Conservation (phyloP, 1,284 basidiomycete species). For the Leccinum solheimii region DNA sequence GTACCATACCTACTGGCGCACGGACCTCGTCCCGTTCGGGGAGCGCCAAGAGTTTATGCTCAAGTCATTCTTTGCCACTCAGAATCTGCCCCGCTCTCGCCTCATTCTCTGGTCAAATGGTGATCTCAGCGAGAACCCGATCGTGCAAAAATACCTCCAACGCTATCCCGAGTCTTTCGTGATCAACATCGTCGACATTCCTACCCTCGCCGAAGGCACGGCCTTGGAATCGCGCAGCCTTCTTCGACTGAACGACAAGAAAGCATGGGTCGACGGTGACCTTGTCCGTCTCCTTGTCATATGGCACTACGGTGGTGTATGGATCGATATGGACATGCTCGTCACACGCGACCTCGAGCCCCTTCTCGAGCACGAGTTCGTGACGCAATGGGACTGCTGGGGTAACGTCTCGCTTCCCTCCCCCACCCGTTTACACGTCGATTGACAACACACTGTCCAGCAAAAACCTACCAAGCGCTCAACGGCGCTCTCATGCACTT, state of each 20-base stretch:
- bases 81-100: slow-evolving; percentile 62
- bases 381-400: slow-evolving; percentile 96
- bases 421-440: background rate
- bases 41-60: slow-evolving; percentile 85
- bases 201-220: slow-evolving; percentile 69
- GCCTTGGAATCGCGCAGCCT: slow-evolving; percentile 64
- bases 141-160: slow-evolving; percentile 61
- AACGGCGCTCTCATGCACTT: slow-evolving; percentile 96
- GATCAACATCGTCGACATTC: slow-evolving; percentile 68
- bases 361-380: slow-evolving; percentile 87
- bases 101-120: slow-evolving; percentile 90
- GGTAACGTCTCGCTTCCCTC: slow-evolving; percentile 46
- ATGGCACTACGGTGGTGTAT: slow-evolving; percentile 89
- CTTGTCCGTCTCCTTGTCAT: slow-evolving; percentile 80
- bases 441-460: slow-evolving; percentile 39
- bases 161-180: slow-evolving; percentile 71
- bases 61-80: slow-evolving; percentile 88
- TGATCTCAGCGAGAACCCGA: slow-evolving; percentile 58
- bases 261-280: slow-evolving; percentile 94
- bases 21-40: slow-evolving; percentile 76
- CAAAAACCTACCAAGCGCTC: slow-evolving; percentile 83
- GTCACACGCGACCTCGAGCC: slow-evolving; percentile 82
- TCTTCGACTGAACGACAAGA: slow-evolving; percentile 63
- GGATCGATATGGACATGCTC: slow-evolving; percentile 95
- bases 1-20: slow-evolving; percentile 90